Evolutionary conservation across 495 filamentous ascomycete species (phyloP).

Genomic region (Neurospora sp.): DNA sequence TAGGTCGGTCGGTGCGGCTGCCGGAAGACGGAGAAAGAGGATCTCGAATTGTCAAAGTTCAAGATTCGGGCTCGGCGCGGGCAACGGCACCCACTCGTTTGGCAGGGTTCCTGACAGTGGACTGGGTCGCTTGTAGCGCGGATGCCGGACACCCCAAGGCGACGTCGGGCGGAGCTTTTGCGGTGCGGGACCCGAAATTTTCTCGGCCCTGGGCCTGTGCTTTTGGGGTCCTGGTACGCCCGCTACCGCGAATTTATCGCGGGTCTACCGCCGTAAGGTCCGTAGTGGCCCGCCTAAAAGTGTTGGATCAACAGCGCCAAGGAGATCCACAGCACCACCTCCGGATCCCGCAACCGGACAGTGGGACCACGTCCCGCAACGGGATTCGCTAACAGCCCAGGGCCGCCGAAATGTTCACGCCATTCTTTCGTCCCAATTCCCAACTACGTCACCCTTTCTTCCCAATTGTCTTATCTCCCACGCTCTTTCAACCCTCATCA

Average conservation of each 20-base stretch:
- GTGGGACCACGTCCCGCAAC: not conserved
- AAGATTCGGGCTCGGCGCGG: not conserved
- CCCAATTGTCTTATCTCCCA: not conserved
- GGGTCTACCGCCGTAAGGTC: not conserved
- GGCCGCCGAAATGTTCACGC: not conserved
- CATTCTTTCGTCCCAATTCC: not conserved
- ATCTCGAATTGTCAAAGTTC: not conserved
- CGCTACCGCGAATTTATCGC: not conserved
- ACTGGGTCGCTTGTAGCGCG: not conserved
- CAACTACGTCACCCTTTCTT: not conserved
- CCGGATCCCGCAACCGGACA: not conserved
- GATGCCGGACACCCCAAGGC: not conserved
- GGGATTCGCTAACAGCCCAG: not conserved
- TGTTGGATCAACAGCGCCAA: not conserved
- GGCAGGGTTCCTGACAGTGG: not conserved
- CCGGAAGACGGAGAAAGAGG: not conserved
- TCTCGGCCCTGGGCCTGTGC: not conserved
- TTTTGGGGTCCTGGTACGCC: not conserved
- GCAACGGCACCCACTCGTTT: not conserved
- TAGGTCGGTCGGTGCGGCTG: not conserved
- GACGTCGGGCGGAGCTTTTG: not conserved
- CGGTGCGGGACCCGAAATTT: not conserved
- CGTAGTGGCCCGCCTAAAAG: not conserved
- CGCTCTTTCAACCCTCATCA: not conserved
- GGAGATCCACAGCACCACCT: not conserved